phyloP scores from a whole-genome alignment of 2,329 filamentous ascomycete genomes.

The Verticillium klebahnii region DNA sequence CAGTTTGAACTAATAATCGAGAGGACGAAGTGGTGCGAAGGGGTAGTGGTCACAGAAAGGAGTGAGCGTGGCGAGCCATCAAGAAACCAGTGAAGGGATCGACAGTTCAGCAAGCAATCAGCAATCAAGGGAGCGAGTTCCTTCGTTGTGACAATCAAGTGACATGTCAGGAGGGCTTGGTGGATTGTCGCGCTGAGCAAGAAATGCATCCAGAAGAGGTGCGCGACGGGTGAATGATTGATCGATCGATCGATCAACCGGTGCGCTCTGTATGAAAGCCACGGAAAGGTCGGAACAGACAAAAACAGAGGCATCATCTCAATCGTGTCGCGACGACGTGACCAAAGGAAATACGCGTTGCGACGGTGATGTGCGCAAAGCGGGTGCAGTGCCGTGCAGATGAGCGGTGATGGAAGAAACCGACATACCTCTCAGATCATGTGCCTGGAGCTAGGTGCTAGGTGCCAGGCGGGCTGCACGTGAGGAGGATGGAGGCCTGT shows the following conservation, averaged over 20 bases:
- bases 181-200: not conserved
- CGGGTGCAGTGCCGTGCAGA: not conserved
- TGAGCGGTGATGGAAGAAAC: constrained; percentile 4
- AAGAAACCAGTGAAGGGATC: not conserved
- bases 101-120: not conserved
- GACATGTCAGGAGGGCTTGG: not conserved
- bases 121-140: not conserved
- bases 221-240: not conserved
- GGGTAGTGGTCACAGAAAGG: not conserved
- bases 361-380: not conserved
- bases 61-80: not conserved
- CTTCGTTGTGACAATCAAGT: not conserved
- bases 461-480: constrained; percentile 31
- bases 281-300: not conserved
- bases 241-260: too few relatives aligned
- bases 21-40: not conserved
- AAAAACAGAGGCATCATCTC: not conserved
- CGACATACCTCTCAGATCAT: constrained; percentile 42
- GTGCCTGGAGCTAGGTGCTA: constrained; percentile 28
- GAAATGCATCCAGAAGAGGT: not conserved
- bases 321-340: not conserved
- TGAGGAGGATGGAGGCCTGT: constrained; percentile 21
- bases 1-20: too few relatives aligned
- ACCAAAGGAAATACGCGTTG: not conserved
- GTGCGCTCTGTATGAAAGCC: too few relatives aligned